These are phyloP conservation scores for Cephaloascus fragrans DNA, from an alignment of 805 yeast genomes.

Conservation along the genomic window DNA sequence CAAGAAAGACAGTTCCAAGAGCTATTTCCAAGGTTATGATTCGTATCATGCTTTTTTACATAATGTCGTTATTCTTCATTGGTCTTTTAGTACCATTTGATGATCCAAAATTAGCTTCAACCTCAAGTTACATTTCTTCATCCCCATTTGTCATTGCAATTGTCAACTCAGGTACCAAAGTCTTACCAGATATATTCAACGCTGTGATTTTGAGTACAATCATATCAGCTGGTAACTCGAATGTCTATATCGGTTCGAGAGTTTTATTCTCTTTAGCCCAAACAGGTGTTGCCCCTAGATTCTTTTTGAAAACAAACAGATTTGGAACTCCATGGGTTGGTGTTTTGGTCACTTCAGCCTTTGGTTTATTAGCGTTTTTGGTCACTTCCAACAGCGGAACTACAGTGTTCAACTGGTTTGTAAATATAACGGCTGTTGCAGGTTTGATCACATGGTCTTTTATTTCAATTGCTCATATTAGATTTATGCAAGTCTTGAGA, in stretches of 20 bases:
- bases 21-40: constrained; percentile 62
- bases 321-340: constrained; percentile 55
- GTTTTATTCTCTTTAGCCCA: constrained; percentile 57
- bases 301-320: constrained; percentile 37
- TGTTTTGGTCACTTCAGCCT: constrained; percentile 45
- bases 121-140: constrained; percentile 32
- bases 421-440: constrained; percentile 69
- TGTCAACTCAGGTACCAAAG: constrained; percentile 53
- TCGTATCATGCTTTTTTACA: constrained; percentile 59
- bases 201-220: constrained; percentile 60
- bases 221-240: constrained; percentile 74
- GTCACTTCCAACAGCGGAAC: constrained; percentile 41
- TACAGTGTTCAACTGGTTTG: constrained; percentile 61
- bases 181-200: constrained; percentile 62
- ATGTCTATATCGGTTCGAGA: constrained; percentile 64
- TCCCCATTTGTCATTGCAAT: constrained; percentile 74
- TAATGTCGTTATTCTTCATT: constrained; percentile 54
- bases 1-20: constrained; percentile 59
- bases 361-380: constrained; percentile 59
- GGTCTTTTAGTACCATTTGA: constrained; percentile 64
- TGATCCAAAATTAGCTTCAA: constrained; percentile 38
- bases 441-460: constrained; percentile 69
- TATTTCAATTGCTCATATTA: constrained; percentile 52
- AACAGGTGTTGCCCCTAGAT: constrained; percentile 45
- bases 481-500: constrained; percentile 60